Evolutionary conservation across 768 basidiomycete genomes (phyloP).

Genomic region (Macrolepiota dolichaula): DNA sequence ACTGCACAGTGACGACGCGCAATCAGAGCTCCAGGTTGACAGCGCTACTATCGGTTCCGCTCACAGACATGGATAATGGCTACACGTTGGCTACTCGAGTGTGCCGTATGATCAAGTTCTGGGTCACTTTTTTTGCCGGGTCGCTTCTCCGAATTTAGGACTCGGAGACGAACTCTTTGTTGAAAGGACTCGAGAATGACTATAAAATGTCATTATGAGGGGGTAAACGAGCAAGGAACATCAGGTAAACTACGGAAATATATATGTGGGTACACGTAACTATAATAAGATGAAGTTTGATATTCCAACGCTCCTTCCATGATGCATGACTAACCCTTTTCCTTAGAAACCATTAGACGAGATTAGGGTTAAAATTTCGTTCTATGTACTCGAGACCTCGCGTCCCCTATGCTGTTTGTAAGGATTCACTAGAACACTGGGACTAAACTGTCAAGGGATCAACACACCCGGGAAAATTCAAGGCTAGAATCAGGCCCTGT

Average conservation of each 20-base stretch:
- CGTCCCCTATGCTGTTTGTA: neutral
- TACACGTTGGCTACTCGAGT: neutral
- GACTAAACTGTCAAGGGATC: neutral
- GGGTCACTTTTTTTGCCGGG: neutral
- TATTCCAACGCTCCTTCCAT: too few species aligned
- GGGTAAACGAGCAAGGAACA: too few species aligned
- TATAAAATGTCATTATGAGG: too few species aligned
- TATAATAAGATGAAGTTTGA: too few species aligned
- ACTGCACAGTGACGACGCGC: neutral
- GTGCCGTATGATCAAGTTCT: neutral
- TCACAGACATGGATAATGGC: neutral
- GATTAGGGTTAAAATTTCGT: neutral
- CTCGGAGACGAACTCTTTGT: neutral
- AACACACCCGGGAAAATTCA: neutral
- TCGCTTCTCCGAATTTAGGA: neutral
- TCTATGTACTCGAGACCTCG: neutral
- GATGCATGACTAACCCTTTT: neutral
- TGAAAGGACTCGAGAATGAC: too few species aligned
- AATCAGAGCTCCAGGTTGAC: too few species aligned
- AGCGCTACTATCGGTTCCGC: neutral
- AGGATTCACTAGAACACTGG: neutral
- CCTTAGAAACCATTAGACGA: neutral
- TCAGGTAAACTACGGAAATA: too few species aligned
- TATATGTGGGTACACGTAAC: too few species aligned
- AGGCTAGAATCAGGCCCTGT: neutral